Conservation (phyloP, 306 rosid species). For the Acacia melanoxylon region DNA sequence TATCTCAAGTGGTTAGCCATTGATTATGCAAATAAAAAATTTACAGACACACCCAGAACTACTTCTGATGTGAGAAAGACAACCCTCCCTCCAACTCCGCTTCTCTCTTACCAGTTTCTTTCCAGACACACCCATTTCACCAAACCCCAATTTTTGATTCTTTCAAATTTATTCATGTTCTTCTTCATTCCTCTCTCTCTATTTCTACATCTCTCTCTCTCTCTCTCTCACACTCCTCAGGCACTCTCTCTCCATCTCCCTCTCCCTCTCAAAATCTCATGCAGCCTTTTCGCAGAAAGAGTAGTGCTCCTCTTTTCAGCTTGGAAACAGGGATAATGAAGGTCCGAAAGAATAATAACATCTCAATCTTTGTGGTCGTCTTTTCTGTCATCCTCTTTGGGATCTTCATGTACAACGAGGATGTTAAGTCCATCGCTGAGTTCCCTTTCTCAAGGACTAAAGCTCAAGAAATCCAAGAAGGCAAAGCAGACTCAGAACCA, state of each 20-base stretch:
- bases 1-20: conserved; percentile 44
- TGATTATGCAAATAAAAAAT: background rate
- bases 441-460: conserved; percentile 77
- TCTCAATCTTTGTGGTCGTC: conserved; percentile 72
- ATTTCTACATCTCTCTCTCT: conserved; percentile 38
- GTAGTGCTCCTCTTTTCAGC: conserved; percentile 49
- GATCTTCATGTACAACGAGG: conserved; percentile 93
- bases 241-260: background rate
- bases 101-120: conserved; percentile 40
- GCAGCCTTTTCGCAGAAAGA: conserved; percentile 77
- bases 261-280: conserved; percentile 36
- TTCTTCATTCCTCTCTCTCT: conserved; percentile 40
- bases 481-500: background rate
- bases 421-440: conserved; percentile 87
- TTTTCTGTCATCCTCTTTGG: conserved; percentile 84
- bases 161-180: conserved; percentile 30
- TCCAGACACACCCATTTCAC: conserved; percentile 72
- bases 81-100: conserved; percentile 50
- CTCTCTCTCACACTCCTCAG: conserved; percentile 14
- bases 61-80: conserved; percentile 56
- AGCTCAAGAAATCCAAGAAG: conserved; percentile 62
- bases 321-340: conserved; percentile 71
- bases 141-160: conserved; percentile 56
- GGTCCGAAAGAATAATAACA: conserved; percentile 75
- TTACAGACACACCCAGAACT: background rate